phyloP scores from a whole-genome alignment of 2,329 filamentous ascomycete genomes.

The Xylariaceae sp. region DNA sequence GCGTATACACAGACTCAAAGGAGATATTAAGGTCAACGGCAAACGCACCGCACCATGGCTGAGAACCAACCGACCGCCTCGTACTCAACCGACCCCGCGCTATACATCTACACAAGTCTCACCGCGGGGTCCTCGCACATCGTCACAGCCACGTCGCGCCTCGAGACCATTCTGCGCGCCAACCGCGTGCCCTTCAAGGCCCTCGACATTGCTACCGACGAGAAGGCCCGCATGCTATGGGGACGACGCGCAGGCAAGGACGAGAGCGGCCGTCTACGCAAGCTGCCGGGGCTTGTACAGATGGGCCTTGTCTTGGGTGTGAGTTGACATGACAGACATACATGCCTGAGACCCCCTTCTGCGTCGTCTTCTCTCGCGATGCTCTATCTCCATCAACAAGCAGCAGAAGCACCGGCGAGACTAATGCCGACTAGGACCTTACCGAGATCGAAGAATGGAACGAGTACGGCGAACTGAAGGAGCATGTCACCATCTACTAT shows the following conservation, averaged over 20 bases:
- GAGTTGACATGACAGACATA: constrained; percentile 38
- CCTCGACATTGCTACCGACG: constrained; percentile 85
- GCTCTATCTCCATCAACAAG: neutral
- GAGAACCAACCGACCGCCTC: constrained; percentile 33
- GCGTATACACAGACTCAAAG: too few species aligned
- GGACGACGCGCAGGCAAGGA: constrained; percentile 75
- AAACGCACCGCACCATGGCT: constrained; percentile 16
- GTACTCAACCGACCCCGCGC: constrained; percentile 60
- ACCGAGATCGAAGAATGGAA: constrained; percentile 98
- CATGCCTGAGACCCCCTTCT: neutral
- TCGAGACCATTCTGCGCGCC: constrained; percentile 93
- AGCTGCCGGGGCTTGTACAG: constrained; percentile 85
- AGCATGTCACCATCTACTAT: constrained; percentile 70
- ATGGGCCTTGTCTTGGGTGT: constrained; percentile 82
- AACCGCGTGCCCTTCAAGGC: constrained; percentile 93
- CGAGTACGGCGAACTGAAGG: constrained; percentile 91
- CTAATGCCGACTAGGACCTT: constrained; percentile 62
- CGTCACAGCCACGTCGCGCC: constrained; percentile 88
- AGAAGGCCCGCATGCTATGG: constrained; percentile 85
- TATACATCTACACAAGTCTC: constrained; percentile 95
- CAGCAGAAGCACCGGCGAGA: constrained; percentile 7
- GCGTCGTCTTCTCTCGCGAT: neutral
- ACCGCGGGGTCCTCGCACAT: constrained; percentile 95
- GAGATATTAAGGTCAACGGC: too few species aligned
- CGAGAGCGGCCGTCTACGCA: constrained; percentile 58